Percentiles rank a stretch among this genome's conserved stretches.
These are phyloP conservation scores for Apiospora sp. DNA, from an alignment of 2,329 filamentous ascomycete genomes.

Conservation along the genomic window DNA sequence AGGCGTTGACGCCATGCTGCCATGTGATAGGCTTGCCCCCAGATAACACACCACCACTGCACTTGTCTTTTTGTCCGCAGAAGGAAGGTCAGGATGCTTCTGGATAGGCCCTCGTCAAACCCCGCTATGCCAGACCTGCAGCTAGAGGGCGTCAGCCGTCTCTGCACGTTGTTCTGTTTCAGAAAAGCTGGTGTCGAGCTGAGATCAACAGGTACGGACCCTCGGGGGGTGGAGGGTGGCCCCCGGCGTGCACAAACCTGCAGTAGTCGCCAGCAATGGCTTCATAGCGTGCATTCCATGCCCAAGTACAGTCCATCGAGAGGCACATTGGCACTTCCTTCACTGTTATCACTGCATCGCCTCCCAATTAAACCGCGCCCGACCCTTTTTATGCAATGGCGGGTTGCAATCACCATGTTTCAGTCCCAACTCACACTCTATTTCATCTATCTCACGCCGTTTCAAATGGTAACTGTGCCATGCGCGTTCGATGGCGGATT, in stretches of 20 bases:
- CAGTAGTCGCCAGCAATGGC: slow-evolving; percentile 1
- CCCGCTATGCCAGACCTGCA: slow-evolving; percentile 19
- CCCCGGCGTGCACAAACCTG: slow-evolving; percentile 2
- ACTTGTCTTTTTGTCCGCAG: background rate
- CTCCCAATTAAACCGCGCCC: background rate
- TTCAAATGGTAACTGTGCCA: background rate
- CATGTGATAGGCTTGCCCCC: background rate
- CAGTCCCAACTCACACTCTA: background rate
- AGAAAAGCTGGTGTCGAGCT: slow-evolving; percentile 1
- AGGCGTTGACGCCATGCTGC: background rate
- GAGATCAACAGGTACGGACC: slow-evolving; percentile 12
- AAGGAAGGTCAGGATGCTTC: slow-evolving; percentile 3
- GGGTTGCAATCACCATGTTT: slow-evolving; percentile 17
- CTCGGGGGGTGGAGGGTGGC: background rate
- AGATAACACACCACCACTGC: background rate
- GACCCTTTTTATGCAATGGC: slow-evolving; percentile 8
- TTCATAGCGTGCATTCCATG: background rate
- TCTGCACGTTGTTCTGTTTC: slow-evolving; percentile 18
- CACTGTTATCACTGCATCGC: background rate
- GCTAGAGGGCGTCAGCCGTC: slow-evolving; percentile 10
- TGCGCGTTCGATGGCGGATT: slow-evolving; percentile 12
- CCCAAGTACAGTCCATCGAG: background rate
- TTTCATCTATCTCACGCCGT: slow-evolving; percentile 3
- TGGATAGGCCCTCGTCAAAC: background rate
- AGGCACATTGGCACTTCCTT: background rate